Conservation (phyloP, 2,329 filamentous ascomycete species). For the Conoideocrella luteorostrata region DNA sequence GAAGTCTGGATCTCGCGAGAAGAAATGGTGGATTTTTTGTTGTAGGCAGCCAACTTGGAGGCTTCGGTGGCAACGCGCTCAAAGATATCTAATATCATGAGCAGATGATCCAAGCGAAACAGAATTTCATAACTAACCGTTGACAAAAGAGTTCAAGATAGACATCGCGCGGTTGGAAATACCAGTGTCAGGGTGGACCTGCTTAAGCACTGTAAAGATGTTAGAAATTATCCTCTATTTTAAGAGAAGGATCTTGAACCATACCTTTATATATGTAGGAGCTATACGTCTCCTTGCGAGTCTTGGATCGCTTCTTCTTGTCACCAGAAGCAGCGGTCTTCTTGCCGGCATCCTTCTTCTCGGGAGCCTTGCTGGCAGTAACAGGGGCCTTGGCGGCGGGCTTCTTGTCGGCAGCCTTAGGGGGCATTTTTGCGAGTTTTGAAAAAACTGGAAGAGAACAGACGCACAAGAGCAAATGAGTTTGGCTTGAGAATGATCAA, state of each 20-base stretch:
- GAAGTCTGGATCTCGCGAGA: slow-evolving; percentile 99
- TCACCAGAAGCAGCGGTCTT: slow-evolving; percentile 95
- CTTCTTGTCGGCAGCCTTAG: slow-evolving; percentile 98
- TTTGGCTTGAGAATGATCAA: slow-evolving; percentile 10
- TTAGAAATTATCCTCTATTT: not conserved
- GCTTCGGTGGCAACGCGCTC: slow-evolving; percentile 98
- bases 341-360: slow-evolving; percentile 99
- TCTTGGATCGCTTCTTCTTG: slow-evolving; percentile 99
- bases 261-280: slow-evolving; percentile 99
- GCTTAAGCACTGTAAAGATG: slow-evolving; percentile 78
- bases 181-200: slow-evolving; percentile 99
- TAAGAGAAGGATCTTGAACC: slow-evolving; percentile 2
- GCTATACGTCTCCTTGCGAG: slow-evolving; percentile 99
- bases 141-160: slow-evolving; percentile 99
- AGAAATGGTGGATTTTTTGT: slow-evolving; percentile 99
- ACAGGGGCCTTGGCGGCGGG: slow-evolving; percentile 94
- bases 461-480: not conserved
- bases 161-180: slow-evolving; percentile 99
- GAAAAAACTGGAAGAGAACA: slow-evolving; percentile 11
- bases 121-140: too few relatives aligned
- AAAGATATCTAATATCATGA: slow-evolving; percentile 98
- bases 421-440: slow-evolving; percentile 71
- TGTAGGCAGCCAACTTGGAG: slow-evolving; percentile 98
- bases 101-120: too few relatives aligned
- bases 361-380: slow-evolving; percentile 60